phyloP scores from a whole-genome alignment of 129 eudicot genomes.

The Calendula officinalis region DNA sequence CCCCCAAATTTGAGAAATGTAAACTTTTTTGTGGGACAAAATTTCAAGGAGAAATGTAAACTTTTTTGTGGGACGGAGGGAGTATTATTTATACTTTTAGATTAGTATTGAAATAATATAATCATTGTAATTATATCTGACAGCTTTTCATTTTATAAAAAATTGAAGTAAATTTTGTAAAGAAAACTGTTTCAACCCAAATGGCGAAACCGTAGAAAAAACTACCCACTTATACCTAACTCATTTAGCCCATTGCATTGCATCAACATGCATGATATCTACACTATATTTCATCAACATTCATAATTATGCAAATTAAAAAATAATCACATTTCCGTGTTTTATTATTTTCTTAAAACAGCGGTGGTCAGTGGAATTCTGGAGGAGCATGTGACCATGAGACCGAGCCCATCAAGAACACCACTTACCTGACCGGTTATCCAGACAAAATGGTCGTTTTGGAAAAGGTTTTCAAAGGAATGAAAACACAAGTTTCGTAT shows the following conservation, averaged over 20 bases:
- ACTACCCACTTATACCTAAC: no score
- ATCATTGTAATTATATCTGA: no score
- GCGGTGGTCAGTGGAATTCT: constrained; percentile 98
- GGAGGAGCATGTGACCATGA: constrained; percentile 89
- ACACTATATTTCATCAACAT: background rate
- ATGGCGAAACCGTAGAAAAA: no score
- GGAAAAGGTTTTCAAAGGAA: constrained; percentile 61
- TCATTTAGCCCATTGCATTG: constrained; percentile 9
- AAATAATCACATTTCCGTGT: background rate
- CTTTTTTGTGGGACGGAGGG: no score
- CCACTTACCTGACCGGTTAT: constrained; percentile 56
- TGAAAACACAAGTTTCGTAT: constrained; percentile 66
- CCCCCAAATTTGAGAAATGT: no score
- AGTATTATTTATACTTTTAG: no score
- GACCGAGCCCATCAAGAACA: constrained; percentile 74
- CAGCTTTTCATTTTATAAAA: no score
- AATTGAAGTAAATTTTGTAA: no score
- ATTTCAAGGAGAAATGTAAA: no score
- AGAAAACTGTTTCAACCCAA: no score
- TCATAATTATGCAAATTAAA: background rate
- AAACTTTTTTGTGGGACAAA: no score
- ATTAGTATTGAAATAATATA: no score
- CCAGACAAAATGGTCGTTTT: constrained; percentile 70
- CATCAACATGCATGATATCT: constrained; percentile 4
- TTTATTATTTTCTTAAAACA: constrained; percentile 30